Conservation (phyloP, 352 stramenopile species). For the Phytophthora multivora region DNA sequence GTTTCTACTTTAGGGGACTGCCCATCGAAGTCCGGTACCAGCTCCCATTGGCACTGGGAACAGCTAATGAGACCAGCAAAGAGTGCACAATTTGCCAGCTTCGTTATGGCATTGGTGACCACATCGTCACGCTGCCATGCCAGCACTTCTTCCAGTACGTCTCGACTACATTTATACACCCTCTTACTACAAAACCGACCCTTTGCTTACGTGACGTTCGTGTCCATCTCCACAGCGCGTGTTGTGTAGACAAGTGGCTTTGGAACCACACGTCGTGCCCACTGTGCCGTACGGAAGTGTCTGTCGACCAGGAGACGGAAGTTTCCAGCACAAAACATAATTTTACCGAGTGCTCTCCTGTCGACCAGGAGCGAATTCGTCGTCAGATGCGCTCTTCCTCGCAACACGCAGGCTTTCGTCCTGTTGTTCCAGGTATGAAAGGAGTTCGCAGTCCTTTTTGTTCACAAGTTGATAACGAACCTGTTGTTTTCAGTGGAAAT, state of each 20-base stretch:
- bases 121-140: slow-evolving; percentile 83
- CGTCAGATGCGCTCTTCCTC: slow-evolving; percentile 76
- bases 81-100: slow-evolving; percentile 89
- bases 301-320: slow-evolving; percentile 51
- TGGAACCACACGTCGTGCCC: slow-evolving; percentile 89
- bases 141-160: slow-evolving; percentile 90
- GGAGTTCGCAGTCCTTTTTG: not conserved
- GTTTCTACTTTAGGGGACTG: slow-evolving; percentile 48
- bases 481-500: slow-evolving; percentile 32
- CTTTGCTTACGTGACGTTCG: slow-evolving; percentile 2
- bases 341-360: slow-evolving; percentile 75
- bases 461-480: slow-evolving; percentile 1
- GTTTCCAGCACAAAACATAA: slow-evolving; percentile 61
- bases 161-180: not conserved
- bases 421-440: slow-evolving; percentile 65
- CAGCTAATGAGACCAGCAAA: slow-evolving; percentile 82
- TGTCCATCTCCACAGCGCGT: slow-evolving; percentile 46
- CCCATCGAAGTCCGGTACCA: slow-evolving; percentile 83
- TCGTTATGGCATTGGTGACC: slow-evolving; percentile 81
- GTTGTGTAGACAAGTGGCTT: slow-evolving; percentile 86
- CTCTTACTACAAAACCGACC: not conserved
- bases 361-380: slow-evolving; percentile 73
- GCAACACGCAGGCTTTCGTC: slow-evolving; percentile 68
- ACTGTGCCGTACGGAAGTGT: slow-evolving; percentile 81
- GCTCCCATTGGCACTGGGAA: slow-evolving; percentile 75